Conservation (phyloP, 305 asterid species). For the Fraxinus angustifolia region DNA sequence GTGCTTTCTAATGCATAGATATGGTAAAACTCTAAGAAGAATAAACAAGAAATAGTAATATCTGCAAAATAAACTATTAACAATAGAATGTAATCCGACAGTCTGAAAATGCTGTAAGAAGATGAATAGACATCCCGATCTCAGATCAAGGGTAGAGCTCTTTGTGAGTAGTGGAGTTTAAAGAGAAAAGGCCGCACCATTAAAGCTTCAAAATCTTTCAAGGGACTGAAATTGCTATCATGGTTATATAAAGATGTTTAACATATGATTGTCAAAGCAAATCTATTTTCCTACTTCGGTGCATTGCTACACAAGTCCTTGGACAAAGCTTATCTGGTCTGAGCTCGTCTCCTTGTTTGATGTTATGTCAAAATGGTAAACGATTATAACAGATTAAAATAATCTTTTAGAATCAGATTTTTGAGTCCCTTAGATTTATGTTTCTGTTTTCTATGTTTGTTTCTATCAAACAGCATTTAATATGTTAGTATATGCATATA, state of each 20-base stretch:
- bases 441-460: constrained; percentile 12
- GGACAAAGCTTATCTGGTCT: neutral
- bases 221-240: neutral
- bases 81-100: neutral
- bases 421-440: constrained; percentile 6
- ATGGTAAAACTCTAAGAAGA: neutral
- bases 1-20: neutral
- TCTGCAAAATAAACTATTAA: neutral
- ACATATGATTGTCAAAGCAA: neutral
- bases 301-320: neutral
- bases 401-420: neutral
- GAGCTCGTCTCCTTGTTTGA: neutral
- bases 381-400: neutral
- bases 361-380: neutral
- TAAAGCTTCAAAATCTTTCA: neutral
- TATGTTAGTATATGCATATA: constrained; percentile 14
- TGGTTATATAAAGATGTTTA: neutral
- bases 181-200: neutral
- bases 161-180: neutral
- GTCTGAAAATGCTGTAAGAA: neutral
- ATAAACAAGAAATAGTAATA: neutral
- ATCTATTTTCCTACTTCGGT: neutral
- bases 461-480: constrained; percentile 8
- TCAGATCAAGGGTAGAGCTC: neutral
- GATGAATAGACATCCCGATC: neutral